Evolutionary conservation across 2,329 filamentous ascomycete genomes (phyloP).

Genomic region (Beauveria varroae): DNA sequence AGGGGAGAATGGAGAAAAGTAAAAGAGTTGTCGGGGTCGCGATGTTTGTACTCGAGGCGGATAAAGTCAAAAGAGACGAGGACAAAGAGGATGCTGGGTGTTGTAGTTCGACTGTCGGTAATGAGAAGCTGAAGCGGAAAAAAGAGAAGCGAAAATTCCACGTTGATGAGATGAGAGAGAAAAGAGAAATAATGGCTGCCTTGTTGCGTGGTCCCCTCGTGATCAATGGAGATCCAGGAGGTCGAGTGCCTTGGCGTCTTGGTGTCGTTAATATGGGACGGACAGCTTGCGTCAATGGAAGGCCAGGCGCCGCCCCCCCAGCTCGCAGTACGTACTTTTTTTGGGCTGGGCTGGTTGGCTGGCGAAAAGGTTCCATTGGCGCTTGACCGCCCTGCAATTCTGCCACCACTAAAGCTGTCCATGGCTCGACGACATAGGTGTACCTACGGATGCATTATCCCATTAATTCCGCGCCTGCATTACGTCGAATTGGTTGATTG

Average conservation of each 20-base stretch:
- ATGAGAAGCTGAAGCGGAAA: neutral
- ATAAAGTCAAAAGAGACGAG: neutral
- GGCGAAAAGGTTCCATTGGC: too few species aligned
- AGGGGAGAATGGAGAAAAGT: neutral
- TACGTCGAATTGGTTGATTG: too few species aligned
- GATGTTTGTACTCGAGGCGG: neutral
- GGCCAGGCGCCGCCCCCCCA: too few species aligned
- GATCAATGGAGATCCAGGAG: neutral
- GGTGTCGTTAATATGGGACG: neutral
- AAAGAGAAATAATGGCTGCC: neutral
- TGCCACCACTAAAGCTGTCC: neutral
- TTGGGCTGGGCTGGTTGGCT: neutral
- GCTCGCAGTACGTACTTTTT: neutral
- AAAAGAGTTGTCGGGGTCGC: neutral
- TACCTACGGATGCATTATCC: neutral
- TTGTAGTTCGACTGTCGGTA: neutral
- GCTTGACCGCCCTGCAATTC: slow-evolving; percentile 7
- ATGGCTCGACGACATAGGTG: neutral
- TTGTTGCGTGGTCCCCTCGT: neutral
- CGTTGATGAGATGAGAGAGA: neutral
- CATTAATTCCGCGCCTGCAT: too few species aligned
- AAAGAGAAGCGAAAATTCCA: neutral
- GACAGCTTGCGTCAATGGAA: neutral
- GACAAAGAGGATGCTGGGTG: neutral
- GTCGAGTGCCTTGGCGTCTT: neutral